A percentile compares a stretch with the other conserved stretches of the same genome.
phyloP scores from a whole-genome alignment of 2,329 filamentous ascomycete species.

The Penicillium freii region DNA sequence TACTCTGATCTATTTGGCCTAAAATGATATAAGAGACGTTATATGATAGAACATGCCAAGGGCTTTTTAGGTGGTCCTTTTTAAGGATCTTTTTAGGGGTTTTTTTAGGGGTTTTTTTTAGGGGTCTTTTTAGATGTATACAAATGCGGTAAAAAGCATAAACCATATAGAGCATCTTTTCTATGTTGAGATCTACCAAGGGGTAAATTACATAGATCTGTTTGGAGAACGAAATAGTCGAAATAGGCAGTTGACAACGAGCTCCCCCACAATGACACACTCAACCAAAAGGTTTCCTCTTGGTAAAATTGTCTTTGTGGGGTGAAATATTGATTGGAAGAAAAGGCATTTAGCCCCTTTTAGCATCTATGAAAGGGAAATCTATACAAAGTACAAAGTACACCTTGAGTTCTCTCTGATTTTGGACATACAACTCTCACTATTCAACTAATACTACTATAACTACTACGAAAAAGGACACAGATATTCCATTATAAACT shows the following conservation, averaged over 20 bases:
- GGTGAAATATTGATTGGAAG: background rate
- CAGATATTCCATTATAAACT: background rate
- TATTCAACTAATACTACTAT: background rate
- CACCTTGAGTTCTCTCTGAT: background rate
- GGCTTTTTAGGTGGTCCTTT: background rate
- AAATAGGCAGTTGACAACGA: conserved; percentile 7
- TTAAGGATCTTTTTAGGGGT: no score
- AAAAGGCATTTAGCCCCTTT: background rate
- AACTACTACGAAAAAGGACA: background rate
- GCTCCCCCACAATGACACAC: background rate
- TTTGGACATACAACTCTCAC: background rate
- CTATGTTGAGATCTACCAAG: background rate
- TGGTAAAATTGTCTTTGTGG: background rate
- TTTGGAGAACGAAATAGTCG: background rate
- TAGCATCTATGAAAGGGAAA: background rate
- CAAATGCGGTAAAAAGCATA: background rate
- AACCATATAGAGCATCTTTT: background rate
- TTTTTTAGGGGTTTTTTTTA: background rate
- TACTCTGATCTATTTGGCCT: background rate
- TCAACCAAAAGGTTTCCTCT: background rate
- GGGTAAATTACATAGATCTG: background rate
- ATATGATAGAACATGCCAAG: background rate
- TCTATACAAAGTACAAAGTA: background rate
- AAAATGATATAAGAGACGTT: background rate
- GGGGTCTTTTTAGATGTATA: background rate